A percentile compares a stretch with the other conserved stretches of the same genome.
These are phyloP conservation scores for Striga asiatica DNA, from an alignment of 257 asterid species.

Conservation along the genomic window DNA sequence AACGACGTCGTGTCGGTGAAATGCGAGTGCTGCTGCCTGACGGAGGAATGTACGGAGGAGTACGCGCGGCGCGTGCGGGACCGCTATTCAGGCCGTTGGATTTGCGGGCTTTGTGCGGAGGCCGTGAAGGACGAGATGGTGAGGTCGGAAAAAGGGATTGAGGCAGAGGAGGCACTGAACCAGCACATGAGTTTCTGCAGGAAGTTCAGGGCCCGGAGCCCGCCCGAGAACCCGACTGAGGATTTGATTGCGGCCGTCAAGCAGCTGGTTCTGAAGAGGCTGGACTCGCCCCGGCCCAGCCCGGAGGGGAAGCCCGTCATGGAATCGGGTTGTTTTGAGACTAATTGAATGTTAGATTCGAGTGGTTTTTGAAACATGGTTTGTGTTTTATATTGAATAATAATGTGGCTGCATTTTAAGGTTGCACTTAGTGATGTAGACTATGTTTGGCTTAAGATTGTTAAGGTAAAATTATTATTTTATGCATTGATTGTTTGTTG, in stretches of 20 bases:
- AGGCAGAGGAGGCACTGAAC: slow-evolving; percentile 57
- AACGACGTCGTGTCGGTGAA: slow-evolving; percentile 35
- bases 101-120: slow-evolving; percentile 83
- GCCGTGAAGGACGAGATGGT: slow-evolving; percentile 70
- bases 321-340: too few species aligned
- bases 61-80: slow-evolving; percentile 46
- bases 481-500: too few species aligned
- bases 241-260: slow-evolving; percentile 61
- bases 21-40: slow-evolving; percentile 79
- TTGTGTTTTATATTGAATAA: too few species aligned
- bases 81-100: slow-evolving; percentile 65
- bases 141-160: slow-evolving; percentile 37
- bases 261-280: slow-evolving; percentile 53
- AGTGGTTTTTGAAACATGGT: too few species aligned
- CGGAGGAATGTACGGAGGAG: slow-evolving; percentile 73
- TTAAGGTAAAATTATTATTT: too few species aligned
- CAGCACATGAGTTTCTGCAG: slow-evolving; percentile 67
- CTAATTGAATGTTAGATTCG: too few species aligned
- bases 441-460: too few species aligned
- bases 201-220: slow-evolving; percentile 40
- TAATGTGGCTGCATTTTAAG: too few species aligned
- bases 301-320: slow-evolving; percentile 28
- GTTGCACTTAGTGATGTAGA: too few species aligned
- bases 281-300: slow-evolving; percentile 61
- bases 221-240: slow-evolving; percentile 45